phyloP scores from a whole-genome alignment of 2,329 filamentous ascomycete species.

The Ceratocystis smalleyi region DNA sequence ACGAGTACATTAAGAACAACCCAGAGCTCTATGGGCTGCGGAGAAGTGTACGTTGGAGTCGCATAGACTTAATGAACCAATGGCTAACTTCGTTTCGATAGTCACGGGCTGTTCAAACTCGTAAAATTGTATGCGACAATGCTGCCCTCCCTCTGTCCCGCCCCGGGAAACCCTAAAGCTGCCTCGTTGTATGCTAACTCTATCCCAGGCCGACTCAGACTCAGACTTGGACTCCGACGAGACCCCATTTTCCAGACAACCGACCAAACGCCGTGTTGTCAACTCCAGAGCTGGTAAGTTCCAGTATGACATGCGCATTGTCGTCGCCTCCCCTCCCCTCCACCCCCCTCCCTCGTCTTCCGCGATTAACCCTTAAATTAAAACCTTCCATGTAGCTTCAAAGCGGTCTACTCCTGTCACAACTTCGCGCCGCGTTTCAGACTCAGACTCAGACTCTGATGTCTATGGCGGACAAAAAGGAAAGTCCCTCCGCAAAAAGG shows the following conservation, averaged over 20 bases:
- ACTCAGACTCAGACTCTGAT: constrained; percentile 57
- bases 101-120: constrained; percentile 42
- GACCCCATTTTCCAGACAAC: constrained; percentile 37
- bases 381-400: constrained; percentile 31
- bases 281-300: constrained; percentile 47
- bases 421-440: constrained; percentile 34
- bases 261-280: constrained; percentile 54
- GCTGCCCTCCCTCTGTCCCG: neutral
- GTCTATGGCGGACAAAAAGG: constrained; percentile 65
- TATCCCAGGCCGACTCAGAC: constrained; percentile 35
- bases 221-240: constrained; percentile 50
- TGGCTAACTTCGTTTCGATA: constrained; percentile 21
- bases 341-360: neutral
- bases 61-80: neutral
- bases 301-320: constrained; percentile 7
- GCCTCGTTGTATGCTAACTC: constrained; percentile 1
- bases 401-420: constrained; percentile 39
- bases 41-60: constrained; percentile 56
- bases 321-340: neutral
- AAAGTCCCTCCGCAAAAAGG: constrained; percentile 57
- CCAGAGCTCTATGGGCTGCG: constrained; percentile 89
- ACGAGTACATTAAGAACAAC: constrained; percentile 76
- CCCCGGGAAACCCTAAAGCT: neutral
- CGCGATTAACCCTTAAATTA: constrained; percentile 17
- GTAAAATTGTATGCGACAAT: constrained; percentile 34